Base-by-base conservation (phyloP, 495 filamentous ascomycete genomes). In the Daldinia loculata region DNA sequence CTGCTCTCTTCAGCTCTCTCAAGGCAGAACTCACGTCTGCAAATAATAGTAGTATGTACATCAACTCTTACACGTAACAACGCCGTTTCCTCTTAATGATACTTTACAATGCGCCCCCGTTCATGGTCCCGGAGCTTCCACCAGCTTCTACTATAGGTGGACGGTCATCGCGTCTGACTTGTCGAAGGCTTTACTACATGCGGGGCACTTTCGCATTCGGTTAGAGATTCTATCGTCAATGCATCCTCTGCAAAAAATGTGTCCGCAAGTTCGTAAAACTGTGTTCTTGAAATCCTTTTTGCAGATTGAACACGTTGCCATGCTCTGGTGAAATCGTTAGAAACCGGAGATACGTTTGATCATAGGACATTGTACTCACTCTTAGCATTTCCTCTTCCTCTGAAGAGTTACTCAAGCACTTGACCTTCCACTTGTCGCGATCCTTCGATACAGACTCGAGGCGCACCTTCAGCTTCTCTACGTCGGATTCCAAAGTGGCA, bases 171-270 rank as follows among this genome's bases (percentile, higher is more conserved):
- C 87, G 79, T 99, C 95, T 68, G 90, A 92, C 71, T 89, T 89
- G 66, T 95, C 94, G 75, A 99, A 99, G 2, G 93, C 89, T 78
- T 89, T 89, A 77, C 90, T 91, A 83, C 95, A 99, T 73, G 90
- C 94, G 5, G 95, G 95, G 75, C 95, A 99, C 80, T 98, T 98
- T 63, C 95, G 88, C 77, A 92, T 94, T 36, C 95, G 92, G 65
- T 94, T 95, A 8, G 86, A 84, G 57, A 97, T 88, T 56, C 94
- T 90, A 74, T 94, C 90, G 59, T 97, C 92, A 27, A 97, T 90
- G 75, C 95, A 99, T 27, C 89, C 86, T 72, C 87, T 89, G 87
- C 95, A 99, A 79, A 98, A 97, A 22, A 97, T 89, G 80, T 99
- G 95, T n/a, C 95, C 95, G 78, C 95, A 99, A 14, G 91, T 93